Base-by-base conservation (phyloP, 2,329 filamentous ascomycete species). In the Xylaria sp. region DNA sequence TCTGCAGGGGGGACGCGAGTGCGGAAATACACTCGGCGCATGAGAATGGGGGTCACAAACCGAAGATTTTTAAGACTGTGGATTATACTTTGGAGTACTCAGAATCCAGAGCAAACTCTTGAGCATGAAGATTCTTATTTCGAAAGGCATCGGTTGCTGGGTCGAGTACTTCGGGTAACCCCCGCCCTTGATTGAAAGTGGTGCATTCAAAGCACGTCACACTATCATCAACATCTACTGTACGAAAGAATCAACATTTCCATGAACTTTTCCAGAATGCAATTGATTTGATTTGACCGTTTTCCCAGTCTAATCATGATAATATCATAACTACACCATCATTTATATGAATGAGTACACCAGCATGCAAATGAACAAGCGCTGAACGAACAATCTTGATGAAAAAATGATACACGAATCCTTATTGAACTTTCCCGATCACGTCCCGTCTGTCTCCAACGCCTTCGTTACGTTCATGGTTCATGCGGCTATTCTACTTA, bases 71-170 rank as follows among this genome's bases (percentile, higher is more conserved):
- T 18, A 77, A 76, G 68, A 78, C 75, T 25, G 69, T 77, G 18
- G 72, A 75, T 30, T 77, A 76, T 52, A 76, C 69, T 20, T 72
- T 78, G 34, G 75, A 76, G 63, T 77, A 74, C 50, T 74, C 74
- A 13, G 53, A 60, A 34, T 10, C 39, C 23, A n/a, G 36, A 25
- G 2, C 20, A 25, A 28, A 4, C 12, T 4, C 53, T 39, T 3
- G n/a, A 28, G 6, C 15, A 13, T 15, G 8, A 57, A 13, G 4
- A 15, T 18, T 32, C 18, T 4, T 25, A 10, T 12, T 3, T 12
- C 10, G 8, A 18, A 30, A n/a, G 30, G 20, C 0, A 28, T 36
- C 20, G 15, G 41, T n/a, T 12, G 12, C 23, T 48, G 7, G 5
- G 7, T 62, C n/a, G 23, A 56, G 13, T 46, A 6, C n/a, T 28